Conservation (phyloP, 2,329 filamentous ascomycete genomes). For the Apiospora arundinis region DNA sequence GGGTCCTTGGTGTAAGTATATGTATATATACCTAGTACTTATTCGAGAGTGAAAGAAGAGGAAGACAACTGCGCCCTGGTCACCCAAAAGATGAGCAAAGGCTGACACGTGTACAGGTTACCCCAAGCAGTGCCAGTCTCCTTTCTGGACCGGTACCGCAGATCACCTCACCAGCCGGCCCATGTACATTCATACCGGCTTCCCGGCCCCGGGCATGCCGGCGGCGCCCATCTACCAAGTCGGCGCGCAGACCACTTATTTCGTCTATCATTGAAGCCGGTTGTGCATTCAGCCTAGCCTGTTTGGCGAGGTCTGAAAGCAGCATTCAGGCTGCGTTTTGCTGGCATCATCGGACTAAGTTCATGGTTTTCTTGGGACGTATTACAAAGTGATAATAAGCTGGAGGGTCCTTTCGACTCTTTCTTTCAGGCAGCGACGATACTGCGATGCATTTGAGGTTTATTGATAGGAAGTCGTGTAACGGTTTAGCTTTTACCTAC, state of each 20-base stretch:
- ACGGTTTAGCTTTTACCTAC: not conserved
- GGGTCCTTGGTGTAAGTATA: slow-evolving; percentile 17
- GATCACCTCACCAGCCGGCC: slow-evolving; percentile 12
- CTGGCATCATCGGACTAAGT: not conserved
- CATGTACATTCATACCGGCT: not conserved
- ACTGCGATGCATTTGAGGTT: not conserved
- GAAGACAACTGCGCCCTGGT: not conserved
- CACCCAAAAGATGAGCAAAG: not conserved
- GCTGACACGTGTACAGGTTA: not conserved
- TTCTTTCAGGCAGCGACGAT: not conserved
- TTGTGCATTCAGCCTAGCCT: not conserved
- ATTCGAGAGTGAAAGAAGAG: not conserved
- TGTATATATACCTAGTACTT: not conserved
- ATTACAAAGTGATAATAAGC: not conserved
- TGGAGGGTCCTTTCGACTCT: not conserved
- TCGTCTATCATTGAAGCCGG: not conserved
- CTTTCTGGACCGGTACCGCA: not conserved
- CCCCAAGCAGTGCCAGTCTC: not conserved
- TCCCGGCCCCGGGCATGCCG: not conserved
- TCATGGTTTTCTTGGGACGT: not conserved
- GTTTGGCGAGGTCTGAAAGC: too few relatives aligned
- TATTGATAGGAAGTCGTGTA: not conserved
- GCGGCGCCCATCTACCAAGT: not conserved
- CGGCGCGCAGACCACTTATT: not conserved
- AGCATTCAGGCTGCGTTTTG: not conserved